phyloP scores from a whole-genome alignment of 306 rosid species.

The Sesbania bispinosa region DNA sequence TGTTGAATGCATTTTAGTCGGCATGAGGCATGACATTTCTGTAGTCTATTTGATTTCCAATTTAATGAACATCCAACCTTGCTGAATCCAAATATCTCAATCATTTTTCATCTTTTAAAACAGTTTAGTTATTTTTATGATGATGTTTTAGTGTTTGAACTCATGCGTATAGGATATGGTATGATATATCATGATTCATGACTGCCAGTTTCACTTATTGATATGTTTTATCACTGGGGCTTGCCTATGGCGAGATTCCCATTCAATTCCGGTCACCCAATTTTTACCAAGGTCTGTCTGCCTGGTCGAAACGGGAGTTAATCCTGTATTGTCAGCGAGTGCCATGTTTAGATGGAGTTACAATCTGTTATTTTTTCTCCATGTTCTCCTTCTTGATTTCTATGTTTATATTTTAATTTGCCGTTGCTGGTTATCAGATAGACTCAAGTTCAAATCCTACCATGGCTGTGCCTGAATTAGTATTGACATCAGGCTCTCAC shows the following conservation, averaged over 20 bases:
- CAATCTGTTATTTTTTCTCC: too few species aligned
- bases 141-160: slow-evolving; percentile 1
- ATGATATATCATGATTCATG: not conserved
- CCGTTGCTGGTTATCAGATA: not conserved
- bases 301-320: not conserved
- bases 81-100: not conserved
- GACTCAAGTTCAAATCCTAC: not conserved
- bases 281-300: not conserved
- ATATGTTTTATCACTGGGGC: not conserved
- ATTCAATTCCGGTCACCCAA: not conserved
- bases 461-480: not conserved
- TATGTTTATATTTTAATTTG: too few species aligned
- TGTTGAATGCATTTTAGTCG: slow-evolving; percentile 26
- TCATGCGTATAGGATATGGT: not conserved
- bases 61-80: slow-evolving; percentile 13
- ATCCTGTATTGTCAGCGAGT: not conserved
- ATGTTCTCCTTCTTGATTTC: too few species aligned
- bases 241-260: not conserved
- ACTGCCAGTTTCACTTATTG: not conserved
- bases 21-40: slow-evolving; percentile 4
- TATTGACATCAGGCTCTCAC: too few species aligned
- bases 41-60: slow-evolving; percentile 9
- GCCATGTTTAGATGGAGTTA: too few species aligned
- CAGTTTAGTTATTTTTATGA: not conserved
- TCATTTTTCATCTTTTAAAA: not conserved